Conservation (phyloP, 345 rosid species). For the Ailanthus altissimus region DNA sequence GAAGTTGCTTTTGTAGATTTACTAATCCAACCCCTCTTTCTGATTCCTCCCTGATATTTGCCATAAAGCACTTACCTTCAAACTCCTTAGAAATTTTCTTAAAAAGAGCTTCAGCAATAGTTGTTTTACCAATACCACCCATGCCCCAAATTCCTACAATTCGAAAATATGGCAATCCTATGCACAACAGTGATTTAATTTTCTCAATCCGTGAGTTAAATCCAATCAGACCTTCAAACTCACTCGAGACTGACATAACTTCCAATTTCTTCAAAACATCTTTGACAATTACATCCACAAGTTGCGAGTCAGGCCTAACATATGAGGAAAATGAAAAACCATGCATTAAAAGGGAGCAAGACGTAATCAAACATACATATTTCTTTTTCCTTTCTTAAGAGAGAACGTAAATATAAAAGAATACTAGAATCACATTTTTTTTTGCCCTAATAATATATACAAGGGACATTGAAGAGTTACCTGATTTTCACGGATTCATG, state of each 20-base stretch:
- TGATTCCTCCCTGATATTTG: neutral
- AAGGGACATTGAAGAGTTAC: neutral
- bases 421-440: too few relatives aligned
- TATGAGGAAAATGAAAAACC: neutral
- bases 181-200: neutral
- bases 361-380: neutral
- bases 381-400: too few relatives aligned
- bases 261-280: neutral
- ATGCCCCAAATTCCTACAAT: conserved; percentile 13
- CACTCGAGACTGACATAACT: neutral
- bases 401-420: too few relatives aligned
- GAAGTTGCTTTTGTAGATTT: neutral
- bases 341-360: neutral
- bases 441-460: too few relatives aligned
- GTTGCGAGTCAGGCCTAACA: neutral
- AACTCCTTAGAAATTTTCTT: neutral
- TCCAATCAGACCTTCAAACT: neutral
- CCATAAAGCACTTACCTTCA: neutral
- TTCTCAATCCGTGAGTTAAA: neutral
- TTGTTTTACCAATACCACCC: conserved; percentile 17
- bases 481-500: neutral
- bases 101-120: neutral
- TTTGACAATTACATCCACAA: neutral
- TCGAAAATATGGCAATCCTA: neutral
- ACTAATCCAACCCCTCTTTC: neutral